Base-by-base conservation (phyloP, 2,329 filamentous ascomycete species). In the Verticillium alfalfae region DNA sequence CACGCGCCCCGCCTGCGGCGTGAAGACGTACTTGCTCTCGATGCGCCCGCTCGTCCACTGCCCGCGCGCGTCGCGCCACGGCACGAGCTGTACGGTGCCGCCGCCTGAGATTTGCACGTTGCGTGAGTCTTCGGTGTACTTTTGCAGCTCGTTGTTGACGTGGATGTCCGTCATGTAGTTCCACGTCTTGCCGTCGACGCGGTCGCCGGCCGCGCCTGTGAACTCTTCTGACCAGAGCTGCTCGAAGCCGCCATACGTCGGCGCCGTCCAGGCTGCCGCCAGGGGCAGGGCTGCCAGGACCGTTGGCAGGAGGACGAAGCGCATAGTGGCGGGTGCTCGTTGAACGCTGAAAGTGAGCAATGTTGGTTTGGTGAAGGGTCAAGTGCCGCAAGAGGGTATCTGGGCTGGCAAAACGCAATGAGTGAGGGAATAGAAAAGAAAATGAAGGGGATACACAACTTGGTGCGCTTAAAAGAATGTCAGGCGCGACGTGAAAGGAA, bases 51-150 rank as follows among this genome's bases (percentile, higher is more conserved):
- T 83, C 0, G 80, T 82, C 81, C 81, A 84, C 16, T 72, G 65
- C 5, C 76, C 74, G 12, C 69, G 67, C 57, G 69, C 59, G 49
- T 76, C 71, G 60, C 71, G 70, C 67, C 75, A 77, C 13, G 82
- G 82, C 0, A 84, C 76, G 60, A 84, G 73, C 69, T 84, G 81
- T 13, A 84, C 70, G 0, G 81, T 83, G n/a, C 72, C 65, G 49
- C 79, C 81, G 12, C 81, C 81, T 8, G 78, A 81, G 56, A 81
- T 74, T 68, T 84, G 82, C 18, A 82, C 71, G 70, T 84, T 82
- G 62, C 69, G 65, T 60, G 71, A 73, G 57, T 75, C 78, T 4
- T 70, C 68, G 41, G 75, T 76, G 73, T 84, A 84, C 4, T 72
- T 71, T 70, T 84, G 75, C 57, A 76, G 69, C 70, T 84, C 81